Conservation (phyloP, 257 asterid genomes). For the Solanum sejunctum region DNA sequence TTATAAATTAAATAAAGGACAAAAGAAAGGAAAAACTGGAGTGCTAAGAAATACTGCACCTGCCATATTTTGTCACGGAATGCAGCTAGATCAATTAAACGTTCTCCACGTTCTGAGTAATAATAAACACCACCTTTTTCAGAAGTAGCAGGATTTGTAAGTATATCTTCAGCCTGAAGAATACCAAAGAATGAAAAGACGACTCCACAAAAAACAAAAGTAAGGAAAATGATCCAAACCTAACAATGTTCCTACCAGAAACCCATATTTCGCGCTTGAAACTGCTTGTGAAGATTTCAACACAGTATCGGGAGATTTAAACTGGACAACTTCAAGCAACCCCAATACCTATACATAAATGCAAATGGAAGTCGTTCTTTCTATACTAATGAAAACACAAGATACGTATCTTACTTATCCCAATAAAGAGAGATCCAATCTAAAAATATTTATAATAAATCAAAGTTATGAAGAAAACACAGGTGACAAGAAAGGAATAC, state of each 20-base stretch:
- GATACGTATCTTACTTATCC: background rate
- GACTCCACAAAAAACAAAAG: background rate
- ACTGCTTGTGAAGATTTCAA: constrained; percentile 62
- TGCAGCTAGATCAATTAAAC: constrained; percentile 69
- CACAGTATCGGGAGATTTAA: constrained; percentile 61
- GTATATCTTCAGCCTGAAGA: constrained; percentile 78
- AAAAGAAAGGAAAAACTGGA: background rate
- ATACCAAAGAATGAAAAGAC: background rate
- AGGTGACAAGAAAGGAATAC: background rate
- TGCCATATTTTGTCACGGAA: constrained; percentile 88
- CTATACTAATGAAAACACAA: background rate
- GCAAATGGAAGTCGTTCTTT: background rate
- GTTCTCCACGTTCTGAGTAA: constrained; percentile 92
- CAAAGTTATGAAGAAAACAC: background rate
- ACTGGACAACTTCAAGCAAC: constrained; percentile 78
- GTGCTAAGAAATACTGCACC: constrained; percentile 27
- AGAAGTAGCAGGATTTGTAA: constrained; percentile 39
- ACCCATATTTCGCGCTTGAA: constrained; percentile 49
- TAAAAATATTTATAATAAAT: background rate
- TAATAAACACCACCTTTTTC: constrained; percentile 62
- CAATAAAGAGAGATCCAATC: background rate
- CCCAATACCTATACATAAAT: constrained; percentile 47
- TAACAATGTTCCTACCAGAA: constrained; percentile 46
- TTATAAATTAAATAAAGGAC: background rate
- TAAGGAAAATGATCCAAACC: background rate